These are phyloP conservation scores for Globisporangium recalcitrans DNA, from an alignment of 352 stramenopile species.

Conservation along the genomic window DNA sequence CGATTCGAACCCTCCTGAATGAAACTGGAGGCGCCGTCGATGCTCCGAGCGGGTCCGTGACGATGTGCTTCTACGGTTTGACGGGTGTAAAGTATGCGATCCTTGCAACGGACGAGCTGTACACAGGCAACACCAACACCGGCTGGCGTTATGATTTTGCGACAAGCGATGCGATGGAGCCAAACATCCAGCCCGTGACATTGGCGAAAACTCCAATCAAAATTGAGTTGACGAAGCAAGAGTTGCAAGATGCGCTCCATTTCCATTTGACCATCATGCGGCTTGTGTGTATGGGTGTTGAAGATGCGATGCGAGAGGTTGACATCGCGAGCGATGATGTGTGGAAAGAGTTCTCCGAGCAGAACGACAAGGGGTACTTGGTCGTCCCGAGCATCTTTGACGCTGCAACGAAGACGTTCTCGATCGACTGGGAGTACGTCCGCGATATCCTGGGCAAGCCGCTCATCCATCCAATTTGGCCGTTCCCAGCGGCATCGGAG, in stretches of 20 bases:
- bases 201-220: constrained; percentile 41
- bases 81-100: constrained; percentile 65
- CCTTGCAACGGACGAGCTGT: constrained; percentile 67
- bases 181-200: constrained; percentile 51
- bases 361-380: constrained; percentile 87
- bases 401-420: neutral
- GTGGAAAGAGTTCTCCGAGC: constrained; percentile 79
- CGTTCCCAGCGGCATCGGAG: constrained; percentile 27
- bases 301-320: constrained; percentile 65
- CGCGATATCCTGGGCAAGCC: constrained; percentile 53
- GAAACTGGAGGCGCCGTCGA: constrained; percentile 3
- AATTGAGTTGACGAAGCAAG: constrained; percentile 41
- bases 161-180: constrained; percentile 68
- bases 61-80: constrained; percentile 80
- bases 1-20: constrained; percentile 49
- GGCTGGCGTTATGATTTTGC: constrained; percentile 82
- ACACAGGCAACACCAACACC: constrained; percentile 76
- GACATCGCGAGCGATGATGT: constrained; percentile 51
- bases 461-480: constrained; percentile 68
- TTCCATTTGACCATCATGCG: constrained; percentile 82
- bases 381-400: constrained; percentile 49
- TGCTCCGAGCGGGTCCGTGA: constrained; percentile 28
- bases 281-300: constrained; percentile 69
- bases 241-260: constrained; percentile 58
- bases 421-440: constrained; percentile 68